phyloP scores from a whole-genome alignment of 305 asterid genomes.

The Caryopteris hybrid region DNA sequence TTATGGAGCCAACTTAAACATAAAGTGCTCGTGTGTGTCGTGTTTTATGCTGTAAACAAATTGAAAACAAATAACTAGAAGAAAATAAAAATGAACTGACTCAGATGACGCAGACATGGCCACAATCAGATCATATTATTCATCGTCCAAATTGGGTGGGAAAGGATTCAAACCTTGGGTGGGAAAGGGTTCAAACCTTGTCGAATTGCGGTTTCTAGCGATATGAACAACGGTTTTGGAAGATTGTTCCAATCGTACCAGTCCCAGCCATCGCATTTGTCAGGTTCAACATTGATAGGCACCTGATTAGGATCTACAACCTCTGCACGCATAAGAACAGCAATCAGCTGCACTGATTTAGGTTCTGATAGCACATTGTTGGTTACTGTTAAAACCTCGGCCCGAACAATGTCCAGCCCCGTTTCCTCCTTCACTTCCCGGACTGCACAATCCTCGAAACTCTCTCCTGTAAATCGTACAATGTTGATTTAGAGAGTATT shows the following conservation, averaged over 20 bases:
- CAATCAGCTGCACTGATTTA: slow-evolving; percentile 42
- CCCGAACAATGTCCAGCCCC: slow-evolving; percentile 30
- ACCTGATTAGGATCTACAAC: slow-evolving; percentile 36
- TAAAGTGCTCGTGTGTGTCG: too few species aligned
- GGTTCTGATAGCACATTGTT: slow-evolving; percentile 34
- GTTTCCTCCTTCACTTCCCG: slow-evolving; percentile 63
- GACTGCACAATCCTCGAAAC: slow-evolving; percentile 47
- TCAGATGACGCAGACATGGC: too few species aligned
- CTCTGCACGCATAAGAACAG: slow-evolving; percentile 45
- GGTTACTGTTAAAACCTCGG: slow-evolving; percentile 26
- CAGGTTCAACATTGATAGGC: slow-evolving; percentile 60
- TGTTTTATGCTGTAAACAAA: too few species aligned
- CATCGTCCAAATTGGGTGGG: neutral
- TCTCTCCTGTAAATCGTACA: slow-evolving; percentile 41
- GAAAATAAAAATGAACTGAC: too few species aligned
- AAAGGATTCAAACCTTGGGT: slow-evolving; percentile 58
- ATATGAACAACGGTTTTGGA: slow-evolving; percentile 50
- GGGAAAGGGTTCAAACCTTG: slow-evolving; percentile 53
- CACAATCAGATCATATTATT: neutral
- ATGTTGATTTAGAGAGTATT: too few species aligned
- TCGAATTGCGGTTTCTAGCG: slow-evolving; percentile 34
- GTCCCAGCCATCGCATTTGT: slow-evolving; percentile 81
- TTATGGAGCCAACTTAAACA: too few species aligned
- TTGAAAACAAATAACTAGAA: too few species aligned
- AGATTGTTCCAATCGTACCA: slow-evolving; percentile 72